phyloP scores from a whole-genome alignment of 108 stramenopile genomes.

The Asterionellopsis glacialis region DNA sequence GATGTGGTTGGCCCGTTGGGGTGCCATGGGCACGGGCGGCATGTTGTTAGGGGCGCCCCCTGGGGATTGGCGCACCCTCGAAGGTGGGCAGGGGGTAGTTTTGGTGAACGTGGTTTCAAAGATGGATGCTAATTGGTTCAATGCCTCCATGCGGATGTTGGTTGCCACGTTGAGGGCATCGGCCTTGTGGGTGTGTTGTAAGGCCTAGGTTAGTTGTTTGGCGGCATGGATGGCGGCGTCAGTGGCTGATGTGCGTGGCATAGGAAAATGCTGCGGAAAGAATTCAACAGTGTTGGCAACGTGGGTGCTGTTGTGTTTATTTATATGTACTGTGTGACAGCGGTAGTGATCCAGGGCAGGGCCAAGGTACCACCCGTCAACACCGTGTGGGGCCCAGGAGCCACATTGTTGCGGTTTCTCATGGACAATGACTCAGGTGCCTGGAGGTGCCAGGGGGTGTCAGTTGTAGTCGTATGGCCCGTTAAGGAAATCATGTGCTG shows the following conservation, averaged over 20 bases:
- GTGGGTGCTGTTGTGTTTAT: constrained; percentile 11
- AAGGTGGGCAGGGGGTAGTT: too few relatives aligned
- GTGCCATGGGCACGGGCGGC: background rate
- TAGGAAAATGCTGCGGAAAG: too few relatives aligned
- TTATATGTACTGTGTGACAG: constrained; percentile 29
- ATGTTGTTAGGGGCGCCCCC: background rate
- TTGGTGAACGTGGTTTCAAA: background rate
- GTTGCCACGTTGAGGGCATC: background rate
- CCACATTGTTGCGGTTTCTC: constrained; percentile 8
- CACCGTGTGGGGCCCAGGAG: constrained; percentile 24
- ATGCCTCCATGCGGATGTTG: background rate
- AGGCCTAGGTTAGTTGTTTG: background rate
- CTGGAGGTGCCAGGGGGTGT: constrained; percentile 39
- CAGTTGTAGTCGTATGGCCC: constrained; percentile 36
- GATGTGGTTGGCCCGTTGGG: too few relatives aligned
- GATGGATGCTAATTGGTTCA: constrained; percentile 2
- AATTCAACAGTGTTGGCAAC: constrained; percentile 26
- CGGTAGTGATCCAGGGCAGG: too few relatives aligned
- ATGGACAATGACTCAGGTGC: constrained; percentile 27
- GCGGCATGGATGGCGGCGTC: too few relatives aligned
- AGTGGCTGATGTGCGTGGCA: background rate
- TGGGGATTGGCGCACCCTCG: too few relatives aligned
- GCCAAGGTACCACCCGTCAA: constrained; percentile 42
- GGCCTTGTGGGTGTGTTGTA: background rate
- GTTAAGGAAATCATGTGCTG: constrained; percentile 26